Conservation (phyloP, 306 rosid species). For the Corylus avellana region DNA sequence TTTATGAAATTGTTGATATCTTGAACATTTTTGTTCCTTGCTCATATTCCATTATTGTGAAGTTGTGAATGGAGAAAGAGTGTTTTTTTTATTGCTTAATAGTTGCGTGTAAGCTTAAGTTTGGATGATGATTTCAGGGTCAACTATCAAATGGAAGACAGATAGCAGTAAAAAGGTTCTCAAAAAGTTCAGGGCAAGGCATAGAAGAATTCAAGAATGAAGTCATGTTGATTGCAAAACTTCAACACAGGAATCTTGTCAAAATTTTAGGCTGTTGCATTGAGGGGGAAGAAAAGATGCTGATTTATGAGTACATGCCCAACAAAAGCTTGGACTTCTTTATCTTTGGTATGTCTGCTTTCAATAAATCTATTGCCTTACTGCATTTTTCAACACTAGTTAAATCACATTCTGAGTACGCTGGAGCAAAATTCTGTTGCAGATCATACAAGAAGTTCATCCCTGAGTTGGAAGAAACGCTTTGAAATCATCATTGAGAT, state of each 20-base stretch:
- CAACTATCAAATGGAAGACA: constrained; percentile 30
- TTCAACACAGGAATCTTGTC: constrained; percentile 47
- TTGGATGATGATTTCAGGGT: constrained; percentile 25
- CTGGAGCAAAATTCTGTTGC: neutral
- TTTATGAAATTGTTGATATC: no score
- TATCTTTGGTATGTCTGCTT: constrained; percentile 31
- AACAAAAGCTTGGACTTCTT: constrained; percentile 46
- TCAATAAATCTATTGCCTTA: neutral
- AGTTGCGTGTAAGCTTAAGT: neutral
- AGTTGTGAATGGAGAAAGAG: neutral
- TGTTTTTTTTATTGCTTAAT: no score
- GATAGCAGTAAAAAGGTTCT: constrained; percentile 40
- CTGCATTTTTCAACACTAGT: neutral
- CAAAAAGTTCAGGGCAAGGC: constrained; percentile 43
- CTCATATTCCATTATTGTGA: neutral
- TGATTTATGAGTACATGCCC: constrained; percentile 47
- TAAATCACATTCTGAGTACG: neutral
- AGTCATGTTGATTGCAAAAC: constrained; percentile 33
- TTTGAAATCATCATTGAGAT: constrained; percentile 4
- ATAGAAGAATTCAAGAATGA: constrained; percentile 38
- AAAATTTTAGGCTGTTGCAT: constrained; percentile 39
- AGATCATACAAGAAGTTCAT: neutral
- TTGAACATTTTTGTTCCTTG: no score
- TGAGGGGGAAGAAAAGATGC: constrained; percentile 37
- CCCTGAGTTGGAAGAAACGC: neutral